Evolutionary conservation across 2,329 filamentous ascomycete genomes (phyloP).

Genomic region (Talaromyces pinophilus): DNA sequence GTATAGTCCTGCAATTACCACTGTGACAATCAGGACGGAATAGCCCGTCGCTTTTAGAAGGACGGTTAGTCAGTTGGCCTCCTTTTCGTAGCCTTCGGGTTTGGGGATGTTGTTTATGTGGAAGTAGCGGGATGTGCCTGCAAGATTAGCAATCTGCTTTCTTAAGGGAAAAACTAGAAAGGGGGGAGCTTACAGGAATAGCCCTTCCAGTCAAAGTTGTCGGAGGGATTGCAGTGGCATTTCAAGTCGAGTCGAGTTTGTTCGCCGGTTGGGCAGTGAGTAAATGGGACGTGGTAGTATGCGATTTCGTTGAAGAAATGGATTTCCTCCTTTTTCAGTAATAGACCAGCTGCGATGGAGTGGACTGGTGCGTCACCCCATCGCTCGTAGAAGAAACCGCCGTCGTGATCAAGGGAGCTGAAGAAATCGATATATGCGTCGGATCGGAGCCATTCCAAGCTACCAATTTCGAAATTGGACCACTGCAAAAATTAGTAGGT

Average conservation of each 20-base stretch:
- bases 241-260: constrained; percentile 78
- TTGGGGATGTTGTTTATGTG: constrained; percentile 78
- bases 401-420: constrained; percentile 79
- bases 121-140: constrained; percentile 83
- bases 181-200: constrained; percentile 77
- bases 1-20: constrained; percentile 29
- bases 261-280: constrained; percentile 92
- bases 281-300: constrained; percentile 97
- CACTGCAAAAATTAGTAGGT: constrained; percentile 58
- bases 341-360: constrained; percentile 86
- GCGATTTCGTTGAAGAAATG: constrained; percentile 99
- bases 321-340: constrained; percentile 89
- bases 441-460: constrained; percentile 88
- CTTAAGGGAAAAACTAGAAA: neutral
- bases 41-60: constrained; percentile 28
- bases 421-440: constrained; percentile 90
- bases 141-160: neutral
- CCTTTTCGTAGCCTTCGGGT: constrained; percentile 79
- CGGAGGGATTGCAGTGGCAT: constrained; percentile 91
- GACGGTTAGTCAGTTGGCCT: constrained; percentile 53
- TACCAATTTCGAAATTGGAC: constrained; percentile 99
- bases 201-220: constrained; percentile 99
- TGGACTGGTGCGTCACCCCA: constrained; percentile 98
- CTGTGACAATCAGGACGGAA: constrained; percentile 25
- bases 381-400: constrained; percentile 98